phyloP scores from a whole-genome alignment of 129 eudicot genomes.

The Tagetes erecta region DNA sequence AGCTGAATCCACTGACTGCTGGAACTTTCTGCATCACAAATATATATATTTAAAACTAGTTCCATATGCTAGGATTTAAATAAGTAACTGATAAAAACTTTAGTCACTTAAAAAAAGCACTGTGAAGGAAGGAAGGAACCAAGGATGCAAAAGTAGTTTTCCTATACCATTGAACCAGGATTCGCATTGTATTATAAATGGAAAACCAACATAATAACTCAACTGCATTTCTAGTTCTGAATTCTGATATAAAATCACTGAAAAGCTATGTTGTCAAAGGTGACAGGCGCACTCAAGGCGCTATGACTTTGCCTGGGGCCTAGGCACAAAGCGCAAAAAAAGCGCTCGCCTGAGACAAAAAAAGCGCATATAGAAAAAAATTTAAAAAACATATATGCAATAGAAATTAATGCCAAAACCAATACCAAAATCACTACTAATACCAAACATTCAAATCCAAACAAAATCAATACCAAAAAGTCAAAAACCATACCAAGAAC shows the following conservation, averaged over 20 bases:
- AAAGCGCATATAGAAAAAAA: too few relatives aligned
- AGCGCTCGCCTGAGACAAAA: too few relatives aligned
- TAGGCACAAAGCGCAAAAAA: too few relatives aligned
- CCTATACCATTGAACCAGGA: neutral
- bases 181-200: neutral
- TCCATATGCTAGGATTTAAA: neutral
- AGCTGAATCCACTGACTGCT: slow-evolving; percentile 34
- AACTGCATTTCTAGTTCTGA: neutral
- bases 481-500: too few relatives aligned
- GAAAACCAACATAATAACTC: slow-evolving; percentile 19
- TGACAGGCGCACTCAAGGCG: too few relatives aligned
- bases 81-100: neutral
- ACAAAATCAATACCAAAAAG: too few relatives aligned
- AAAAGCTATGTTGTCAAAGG: too few relatives aligned
- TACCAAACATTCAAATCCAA: too few relatives aligned
- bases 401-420: too few relatives aligned
- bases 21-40: slow-evolving; percentile 60
- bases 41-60: slow-evolving; percentile 1
- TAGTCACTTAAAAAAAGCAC: slow-evolving; percentile 16
- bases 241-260: neutral
- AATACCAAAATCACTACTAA: too few relatives aligned
- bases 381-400: too few relatives aligned
- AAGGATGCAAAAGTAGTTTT: neutral
- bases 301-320: too few relatives aligned
- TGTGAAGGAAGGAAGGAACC: neutral